These are phyloP conservation scores for Exophiala spinifera DNA, from an alignment of 2,329 filamentous ascomycete species.

Conservation along the genomic window DNA sequence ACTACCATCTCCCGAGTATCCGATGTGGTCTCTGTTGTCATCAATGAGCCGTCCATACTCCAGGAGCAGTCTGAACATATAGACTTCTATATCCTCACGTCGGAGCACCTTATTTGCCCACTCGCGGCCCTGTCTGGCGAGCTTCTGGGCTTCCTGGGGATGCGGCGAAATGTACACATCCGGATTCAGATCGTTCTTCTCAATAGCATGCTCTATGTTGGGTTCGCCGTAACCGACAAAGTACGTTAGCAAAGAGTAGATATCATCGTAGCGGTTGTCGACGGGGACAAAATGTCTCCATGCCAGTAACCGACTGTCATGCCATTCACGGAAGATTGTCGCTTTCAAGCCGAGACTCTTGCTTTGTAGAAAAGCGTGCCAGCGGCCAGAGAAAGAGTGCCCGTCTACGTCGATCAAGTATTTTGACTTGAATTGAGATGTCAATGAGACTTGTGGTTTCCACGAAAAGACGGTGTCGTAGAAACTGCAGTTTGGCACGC, in stretches of 20 bases:
- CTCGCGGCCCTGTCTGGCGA: constrained; percentile 36
- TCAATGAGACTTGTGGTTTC: constrained; percentile 32
- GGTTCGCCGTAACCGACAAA: constrained; percentile 43
- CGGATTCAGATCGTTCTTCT: constrained; percentile 19
- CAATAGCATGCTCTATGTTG: constrained; percentile 11
- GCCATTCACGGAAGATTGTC: constrained; percentile 55
- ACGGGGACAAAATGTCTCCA: constrained; percentile 55
- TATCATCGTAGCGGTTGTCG: constrained; percentile 50
- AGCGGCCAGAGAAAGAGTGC: constrained; percentile 42
- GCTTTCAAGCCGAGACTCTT: constrained; percentile 52
- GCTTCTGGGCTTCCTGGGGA: constrained; percentile 35
- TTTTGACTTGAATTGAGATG: constrained; percentile 37
- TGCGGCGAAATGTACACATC: constrained; percentile 34
- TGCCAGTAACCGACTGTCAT: constrained; percentile 50
- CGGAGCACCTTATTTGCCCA: constrained; percentile 40
- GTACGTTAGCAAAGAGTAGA: constrained; percentile 51
- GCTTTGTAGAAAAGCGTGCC: constrained; percentile 45
- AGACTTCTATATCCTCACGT: constrained; percentile 61
- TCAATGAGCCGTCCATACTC: constrained; percentile 65
- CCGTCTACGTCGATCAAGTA: constrained; percentile 41
- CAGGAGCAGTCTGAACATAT: constrained; percentile 37
- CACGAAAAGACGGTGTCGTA: constrained; percentile 34
- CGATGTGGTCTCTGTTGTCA: constrained; percentile 59
- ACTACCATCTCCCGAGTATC: constrained; percentile 45
- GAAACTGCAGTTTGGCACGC: constrained; percentile 39